Conservation (phyloP, 2,329 filamentous ascomycete species). For the Diaporthe citrichinensis region DNA sequence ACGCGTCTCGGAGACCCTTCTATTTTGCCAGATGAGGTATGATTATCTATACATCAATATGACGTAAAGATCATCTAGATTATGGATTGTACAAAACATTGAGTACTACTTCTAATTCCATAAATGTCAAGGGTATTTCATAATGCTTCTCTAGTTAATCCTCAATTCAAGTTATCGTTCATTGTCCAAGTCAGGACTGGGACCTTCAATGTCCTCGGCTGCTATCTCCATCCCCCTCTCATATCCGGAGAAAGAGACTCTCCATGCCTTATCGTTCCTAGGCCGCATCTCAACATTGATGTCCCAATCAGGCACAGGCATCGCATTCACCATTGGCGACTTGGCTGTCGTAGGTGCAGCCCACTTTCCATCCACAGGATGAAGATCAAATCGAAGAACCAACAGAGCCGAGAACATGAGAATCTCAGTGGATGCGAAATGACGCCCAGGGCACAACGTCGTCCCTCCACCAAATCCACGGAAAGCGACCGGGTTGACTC, state of each 20-base stretch:
- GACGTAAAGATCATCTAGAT: too few relatives aligned
- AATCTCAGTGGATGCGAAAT: slow-evolving; percentile 27
- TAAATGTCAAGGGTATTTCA: not conserved
- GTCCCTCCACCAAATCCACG: slow-evolving; percentile 17
- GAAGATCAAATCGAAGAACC: slow-evolving; percentile 19
- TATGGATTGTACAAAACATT: too few relatives aligned
- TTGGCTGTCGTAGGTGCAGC: slow-evolving; percentile 10
- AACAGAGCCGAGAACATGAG: slow-evolving; percentile 29
- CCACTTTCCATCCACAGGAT: slow-evolving; percentile 23
- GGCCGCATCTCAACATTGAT: slow-evolving; percentile 12
- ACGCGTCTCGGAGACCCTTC: too few relatives aligned
- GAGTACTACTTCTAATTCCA: too few relatives aligned
- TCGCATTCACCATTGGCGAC: slow-evolving; percentile 16
- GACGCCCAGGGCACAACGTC: slow-evolving; percentile 17
- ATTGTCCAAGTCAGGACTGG: not conserved
- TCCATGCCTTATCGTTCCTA: not conserved
- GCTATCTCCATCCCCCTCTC: slow-evolving; percentile 29
- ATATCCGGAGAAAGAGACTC: slow-evolving; percentile 23
- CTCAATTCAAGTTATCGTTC: not conserved
- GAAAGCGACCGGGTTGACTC: slow-evolving; percentile 18
- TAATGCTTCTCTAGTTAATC: not conserved
- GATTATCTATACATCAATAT: too few relatives aligned
- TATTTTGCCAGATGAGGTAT: too few relatives aligned
- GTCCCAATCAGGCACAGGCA: slow-evolving; percentile 24
- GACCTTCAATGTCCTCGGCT: slow-evolving; percentile 16